Evolutionary conservation across 1,284 basidiomycete genomes (phyloP), one percentile per base, ranked within the genome.

Genomic region (Fomitopsis pinicola): DNA sequence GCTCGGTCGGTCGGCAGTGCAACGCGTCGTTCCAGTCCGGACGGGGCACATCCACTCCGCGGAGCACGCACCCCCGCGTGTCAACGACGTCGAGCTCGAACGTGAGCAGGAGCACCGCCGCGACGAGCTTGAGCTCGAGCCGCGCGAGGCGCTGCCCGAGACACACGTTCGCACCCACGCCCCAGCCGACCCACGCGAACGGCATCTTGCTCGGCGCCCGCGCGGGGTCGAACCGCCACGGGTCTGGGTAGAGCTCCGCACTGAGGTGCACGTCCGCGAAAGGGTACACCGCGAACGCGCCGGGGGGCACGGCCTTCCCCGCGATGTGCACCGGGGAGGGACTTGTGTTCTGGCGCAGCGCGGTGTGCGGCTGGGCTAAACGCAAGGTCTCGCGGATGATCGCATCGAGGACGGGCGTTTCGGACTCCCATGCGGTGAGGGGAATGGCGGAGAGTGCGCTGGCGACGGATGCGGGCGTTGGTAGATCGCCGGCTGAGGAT

Each of bases 21-120:
- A 88, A 77, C 60, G 82, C 81, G 69, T 91, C 88, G 72, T 91
- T 90, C 88, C 89, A 91, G 67, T 91, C 85, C 15, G 89, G 88
- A 44, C 71, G 76, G 35, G 87, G 88, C 5, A 80, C 73, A 38
- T 73, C 72, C 60, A 10, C 28, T 15, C 22, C 48, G 1, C 75
- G 72, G 22, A 77, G 77, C 28, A 69, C 71, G 63, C 76, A 73
- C 44, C 85, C 88, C 42, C 67, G 69, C 35, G 71, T 72, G 68
- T 87, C 84, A 7, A 88, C 82, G 58, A 84, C 73, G 45, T 71
- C 73, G 68, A 85, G 82, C 63, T 82, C 80, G 69, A 85, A 87
- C 30, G 82, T 82, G 52, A 89, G 75, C 35, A 88, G 71, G 68
- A 89, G 80, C 76, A 87, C 81, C 58, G 87, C 82, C 17, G 82